Evolutionary conservation across 192 early-diverging fungal genomes (phyloP).

Genomic region (Entomortierella lignicola): DNA sequence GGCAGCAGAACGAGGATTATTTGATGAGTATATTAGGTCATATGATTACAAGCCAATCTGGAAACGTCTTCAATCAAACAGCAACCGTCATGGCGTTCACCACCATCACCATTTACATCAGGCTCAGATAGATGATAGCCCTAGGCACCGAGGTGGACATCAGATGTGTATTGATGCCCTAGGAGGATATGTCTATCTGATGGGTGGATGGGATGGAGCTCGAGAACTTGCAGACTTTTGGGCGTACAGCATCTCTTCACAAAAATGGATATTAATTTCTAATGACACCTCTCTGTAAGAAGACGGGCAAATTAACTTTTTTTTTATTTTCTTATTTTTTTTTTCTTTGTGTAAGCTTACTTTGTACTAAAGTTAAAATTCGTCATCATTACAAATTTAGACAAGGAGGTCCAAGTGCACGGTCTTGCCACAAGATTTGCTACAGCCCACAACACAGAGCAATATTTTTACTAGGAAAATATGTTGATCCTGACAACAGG

Average conservation of each 20-base stretch:
- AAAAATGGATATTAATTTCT: conserved; percentile 83
- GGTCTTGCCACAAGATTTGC: conserved; percentile 95
- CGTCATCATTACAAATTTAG: conserved; percentile 48
- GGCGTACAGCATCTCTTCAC: conserved; percentile 70
- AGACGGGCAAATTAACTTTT: neutral
- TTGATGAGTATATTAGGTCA: conserved; percentile 75
- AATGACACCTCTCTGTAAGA: conserved; percentile 76
- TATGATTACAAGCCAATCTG: conserved; percentile 76
- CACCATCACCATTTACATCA: conserved; percentile 47
- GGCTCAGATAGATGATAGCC: conserved; percentile 40
- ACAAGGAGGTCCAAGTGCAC: conserved; percentile 84
- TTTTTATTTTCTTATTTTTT: too few species aligned
- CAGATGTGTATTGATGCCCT: conserved; percentile 92
- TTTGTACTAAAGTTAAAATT: neutral
- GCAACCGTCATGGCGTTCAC: conserved; percentile 21
- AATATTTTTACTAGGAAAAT: conserved; percentile 90
- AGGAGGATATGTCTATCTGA: conserved; percentile 80
- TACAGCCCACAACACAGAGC: conserved; percentile 80
- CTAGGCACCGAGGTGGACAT: conserved; percentile 89
- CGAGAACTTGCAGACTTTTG: conserved; percentile 93
- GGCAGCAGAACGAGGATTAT: conserved; percentile 72
- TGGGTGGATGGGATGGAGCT: conserved; percentile 96
- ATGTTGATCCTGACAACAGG: conserved; percentile 82
- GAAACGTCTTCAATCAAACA: conserved; percentile 35
- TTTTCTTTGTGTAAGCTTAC: neutral